Conservation (phyloP, 768 basidiomycete species). For the Panellus pusillus region DNA sequence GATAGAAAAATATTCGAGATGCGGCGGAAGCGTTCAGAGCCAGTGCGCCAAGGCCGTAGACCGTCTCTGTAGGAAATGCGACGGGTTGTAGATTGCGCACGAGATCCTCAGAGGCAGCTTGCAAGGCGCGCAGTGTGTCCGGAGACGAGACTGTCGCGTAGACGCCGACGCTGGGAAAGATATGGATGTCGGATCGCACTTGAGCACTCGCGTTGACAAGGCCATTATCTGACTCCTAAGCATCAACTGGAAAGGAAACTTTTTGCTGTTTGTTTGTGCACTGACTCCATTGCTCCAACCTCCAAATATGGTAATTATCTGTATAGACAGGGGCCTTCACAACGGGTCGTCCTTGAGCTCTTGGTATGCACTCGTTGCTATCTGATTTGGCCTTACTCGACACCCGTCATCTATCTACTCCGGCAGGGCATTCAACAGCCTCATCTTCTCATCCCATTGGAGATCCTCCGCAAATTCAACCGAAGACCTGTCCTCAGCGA, state of each 20-base stretch:
- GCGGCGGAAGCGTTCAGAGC: constrained; percentile 69
- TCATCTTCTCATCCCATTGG: constrained; percentile 54
- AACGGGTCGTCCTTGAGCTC: too few species aligned
- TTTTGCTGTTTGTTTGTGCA: not conserved
- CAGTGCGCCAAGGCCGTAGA: constrained; percentile 94
- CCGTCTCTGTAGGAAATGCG: constrained; percentile 96
- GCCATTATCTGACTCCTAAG: constrained; percentile 19
- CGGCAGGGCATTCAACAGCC: constrained; percentile 28
- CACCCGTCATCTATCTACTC: constrained; percentile 1
- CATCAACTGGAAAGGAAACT: constrained; percentile 4
- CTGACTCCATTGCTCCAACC: not conserved
- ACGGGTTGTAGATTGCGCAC: constrained; percentile 54
- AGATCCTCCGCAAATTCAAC: constrained; percentile 58
- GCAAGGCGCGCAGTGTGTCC: constrained; percentile 54
- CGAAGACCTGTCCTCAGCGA: constrained; percentile 46
- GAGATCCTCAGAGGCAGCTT: constrained; percentile 56
- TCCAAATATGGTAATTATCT: constrained; percentile 4
- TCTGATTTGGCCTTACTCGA: too few species aligned
- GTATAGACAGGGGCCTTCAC: too few species aligned
- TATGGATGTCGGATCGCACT: constrained; percentile 65
- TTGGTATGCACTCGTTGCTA: too few species aligned
- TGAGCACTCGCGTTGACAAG: constrained; percentile 44
- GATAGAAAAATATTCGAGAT: constrained; percentile 73
- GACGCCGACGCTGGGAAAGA: constrained; percentile 48
- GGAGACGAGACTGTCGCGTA: constrained; percentile 44